Evolutionary conservation across 768 basidiomycete species (phyloP).

Genomic region (Serendipita sp.): DNA sequence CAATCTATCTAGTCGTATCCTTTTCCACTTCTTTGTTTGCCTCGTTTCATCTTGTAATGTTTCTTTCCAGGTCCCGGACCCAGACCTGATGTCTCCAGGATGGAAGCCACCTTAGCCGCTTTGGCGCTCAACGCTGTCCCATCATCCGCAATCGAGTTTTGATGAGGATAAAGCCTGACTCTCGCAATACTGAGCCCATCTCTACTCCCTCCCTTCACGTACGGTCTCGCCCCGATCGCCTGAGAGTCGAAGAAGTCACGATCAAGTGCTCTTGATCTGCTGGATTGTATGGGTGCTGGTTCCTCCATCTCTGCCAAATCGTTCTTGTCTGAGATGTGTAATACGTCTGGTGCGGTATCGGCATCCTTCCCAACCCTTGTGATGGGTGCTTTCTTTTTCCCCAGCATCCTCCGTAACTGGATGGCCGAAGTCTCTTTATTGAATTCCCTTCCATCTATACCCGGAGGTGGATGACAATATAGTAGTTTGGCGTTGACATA

Average conservation of each 20-base stretch:
- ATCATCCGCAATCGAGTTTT: slow-evolving; percentile 62
- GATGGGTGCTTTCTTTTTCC: slow-evolving; percentile 79
- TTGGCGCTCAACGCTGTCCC: slow-evolving; percentile 43
- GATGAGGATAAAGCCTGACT: slow-evolving; percentile 62
- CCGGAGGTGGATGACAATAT: slow-evolving; percentile 82
- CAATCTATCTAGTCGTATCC: slow-evolving; percentile 59
- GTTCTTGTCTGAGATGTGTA: slow-evolving; percentile 17
- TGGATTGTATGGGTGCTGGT: slow-evolving; percentile 17
- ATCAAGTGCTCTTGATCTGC: slow-evolving; percentile 59
- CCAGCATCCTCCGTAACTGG: slow-evolving; percentile 39
- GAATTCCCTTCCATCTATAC: slow-evolving; percentile 45
- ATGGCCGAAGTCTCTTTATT: slow-evolving; percentile 55
- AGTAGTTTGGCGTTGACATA: slow-evolving; percentile 90
- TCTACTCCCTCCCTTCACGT: slow-evolving; percentile 43
- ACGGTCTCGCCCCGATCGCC: slow-evolving; percentile 40
- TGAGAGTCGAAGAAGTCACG: slow-evolving; percentile 60
- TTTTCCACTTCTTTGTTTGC: slow-evolving; percentile 82
- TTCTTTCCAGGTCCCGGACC: slow-evolving; percentile 43
- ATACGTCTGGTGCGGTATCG: slow-evolving; percentile 36
- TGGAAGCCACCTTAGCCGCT: slow-evolving; percentile 28
- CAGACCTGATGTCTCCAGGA: slow-evolving; percentile 26
- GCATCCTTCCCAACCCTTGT: slow-evolving; percentile 76
- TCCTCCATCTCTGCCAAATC: slow-evolving; percentile 12
- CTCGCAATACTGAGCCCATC: slow-evolving; percentile 50
- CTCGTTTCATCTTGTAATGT: slow-evolving; percentile 65